phyloP scores from a whole-genome alignment of 2,329 filamentous ascomycete species.

The Pseudohalonectria lignicola region DNA sequence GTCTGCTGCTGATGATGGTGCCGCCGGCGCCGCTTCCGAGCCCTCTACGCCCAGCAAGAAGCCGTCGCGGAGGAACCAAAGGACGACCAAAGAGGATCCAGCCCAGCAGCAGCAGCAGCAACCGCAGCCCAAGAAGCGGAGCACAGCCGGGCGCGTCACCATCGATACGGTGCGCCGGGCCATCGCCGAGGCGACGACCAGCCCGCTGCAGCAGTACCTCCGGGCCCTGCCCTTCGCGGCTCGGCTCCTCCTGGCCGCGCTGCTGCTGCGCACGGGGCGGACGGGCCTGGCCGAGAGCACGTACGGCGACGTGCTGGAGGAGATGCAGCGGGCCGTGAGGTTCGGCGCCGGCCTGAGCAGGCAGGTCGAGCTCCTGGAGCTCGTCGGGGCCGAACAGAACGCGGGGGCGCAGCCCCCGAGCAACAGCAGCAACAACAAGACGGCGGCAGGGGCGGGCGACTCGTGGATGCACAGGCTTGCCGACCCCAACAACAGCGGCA shows the following conservation, averaged over 20 bases:
- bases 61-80: too few relatives aligned
- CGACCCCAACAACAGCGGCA: too few relatives aligned
- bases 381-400: slow-evolving; percentile 3
- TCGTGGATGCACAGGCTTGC: too few relatives aligned
- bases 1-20: too few relatives aligned
- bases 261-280: slow-evolving; percentile 67
- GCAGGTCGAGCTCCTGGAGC: slow-evolving; percentile 47
- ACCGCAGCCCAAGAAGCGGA: slow-evolving; percentile 22
- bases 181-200: slow-evolving; percentile 90
- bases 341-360: slow-evolving; percentile 44
- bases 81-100: slow-evolving; percentile 14
- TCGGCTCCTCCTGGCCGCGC: slow-evolving; percentile 76
- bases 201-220: slow-evolving; percentile 81
- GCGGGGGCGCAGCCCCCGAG: slow-evolving; percentile 8
- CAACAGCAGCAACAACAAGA: slow-evolving; percentile 1
- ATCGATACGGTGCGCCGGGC: slow-evolving; percentile 90
- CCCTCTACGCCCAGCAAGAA: slow-evolving; percentile 20
- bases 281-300: slow-evolving; percentile 82
- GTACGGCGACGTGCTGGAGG: slow-evolving; percentile 80
- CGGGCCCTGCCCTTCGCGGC: slow-evolving; percentile 69
- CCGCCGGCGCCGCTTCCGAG: slow-evolving; percentile 16
- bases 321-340: slow-evolving; percentile 59
- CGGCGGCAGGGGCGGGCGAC: too few relatives aligned
- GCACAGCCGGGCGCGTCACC: slow-evolving; percentile 54
- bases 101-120: slow-evolving; percentile 12